Conservation (phyloP, 2,329 filamentous ascomycete species). For the Aspergillus thermomutatus region DNA sequence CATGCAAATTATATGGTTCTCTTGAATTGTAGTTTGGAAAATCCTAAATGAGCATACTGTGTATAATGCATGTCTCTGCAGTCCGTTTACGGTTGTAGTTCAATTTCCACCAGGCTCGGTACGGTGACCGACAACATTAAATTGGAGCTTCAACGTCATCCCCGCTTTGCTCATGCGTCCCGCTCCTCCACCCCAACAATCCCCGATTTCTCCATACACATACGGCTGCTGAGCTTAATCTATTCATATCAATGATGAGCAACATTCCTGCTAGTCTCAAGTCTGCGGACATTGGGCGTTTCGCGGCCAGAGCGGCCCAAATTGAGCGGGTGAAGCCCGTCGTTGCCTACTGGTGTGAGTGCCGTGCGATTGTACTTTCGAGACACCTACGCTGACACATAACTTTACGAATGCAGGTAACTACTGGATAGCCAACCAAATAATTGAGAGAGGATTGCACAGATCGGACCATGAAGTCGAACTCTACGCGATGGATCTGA, state of each 20-base stretch:
- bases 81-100: not conserved
- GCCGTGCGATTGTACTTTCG: not conserved
- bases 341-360: conserved; percentile 91
- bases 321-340: conserved; percentile 82
- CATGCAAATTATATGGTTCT: not conserved
- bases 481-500: conserved; percentile 74
- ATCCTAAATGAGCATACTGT: not conserved
- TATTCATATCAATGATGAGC: conserved; percentile 60
- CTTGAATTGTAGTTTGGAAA: not conserved
- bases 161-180: conserved; percentile 9
- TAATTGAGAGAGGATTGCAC: conserved; percentile 77
- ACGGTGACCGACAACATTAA: not conserved
- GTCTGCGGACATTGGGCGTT: conserved; percentile 77
- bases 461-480: conserved; percentile 73
- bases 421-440: conserved; percentile 90
- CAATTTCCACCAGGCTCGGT: not conserved
- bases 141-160: conserved; percentile 22
- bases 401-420: conserved; percentile 56
- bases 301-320: conserved; percentile 78
- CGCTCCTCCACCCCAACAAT: not conserved
- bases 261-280: conserved; percentile 70
- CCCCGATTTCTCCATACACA: not conserved
- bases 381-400: conserved; percentile 16
- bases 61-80: not conserved
- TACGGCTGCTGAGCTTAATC: conserved; percentile 4